Evolutionary conservation across 2,329 filamentous ascomycete species (phyloP).

Genomic region (Lachnellula subtilissima): DNA sequence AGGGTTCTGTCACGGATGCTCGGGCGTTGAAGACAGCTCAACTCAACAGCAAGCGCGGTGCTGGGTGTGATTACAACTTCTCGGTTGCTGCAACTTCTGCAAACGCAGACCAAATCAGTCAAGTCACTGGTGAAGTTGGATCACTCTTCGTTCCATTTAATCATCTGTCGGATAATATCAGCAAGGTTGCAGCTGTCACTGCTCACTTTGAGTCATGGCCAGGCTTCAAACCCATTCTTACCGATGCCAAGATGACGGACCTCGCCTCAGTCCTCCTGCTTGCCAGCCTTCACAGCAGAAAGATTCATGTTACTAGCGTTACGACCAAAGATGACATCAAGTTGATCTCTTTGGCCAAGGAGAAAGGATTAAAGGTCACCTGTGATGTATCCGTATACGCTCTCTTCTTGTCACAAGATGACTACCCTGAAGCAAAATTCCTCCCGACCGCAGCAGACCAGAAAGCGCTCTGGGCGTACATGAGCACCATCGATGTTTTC

Average conservation of each 20-base stretch:
- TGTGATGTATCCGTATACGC: slow-evolving; percentile 80
- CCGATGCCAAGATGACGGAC: slow-evolving; percentile 75
- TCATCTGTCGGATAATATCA: slow-evolving; percentile 72
- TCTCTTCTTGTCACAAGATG: slow-evolving; percentile 67
- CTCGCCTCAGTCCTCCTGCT: slow-evolving; percentile 75
- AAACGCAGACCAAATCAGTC: slow-evolving; percentile 70
- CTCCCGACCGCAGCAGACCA: slow-evolving; percentile 67
- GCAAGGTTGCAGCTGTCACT: slow-evolving; percentile 74
- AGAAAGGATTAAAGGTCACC: slow-evolving; percentile 76
- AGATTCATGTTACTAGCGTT: slow-evolving; percentile 74
- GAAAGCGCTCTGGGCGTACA: slow-evolving; percentile 67
- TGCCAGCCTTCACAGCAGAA: slow-evolving; percentile 71
- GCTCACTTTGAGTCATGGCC: slow-evolving; percentile 77
- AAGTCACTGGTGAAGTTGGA: slow-evolving; percentile 68
- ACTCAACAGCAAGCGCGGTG: slow-evolving; percentile 61
- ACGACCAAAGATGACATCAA: slow-evolving; percentile 77
- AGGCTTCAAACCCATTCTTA: slow-evolving; percentile 71
- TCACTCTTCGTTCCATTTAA: slow-evolving; percentile 82
- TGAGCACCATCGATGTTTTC: slow-evolving; percentile 72
- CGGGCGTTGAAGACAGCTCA: slow-evolving; percentile 67
- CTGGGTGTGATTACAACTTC: slow-evolving; percentile 75
- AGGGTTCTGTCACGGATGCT: slow-evolving; percentile 68
- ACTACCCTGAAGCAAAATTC: slow-evolving; percentile 62
- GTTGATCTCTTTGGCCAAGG: slow-evolving; percentile 71
- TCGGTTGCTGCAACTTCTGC: slow-evolving; percentile 69